Evolutionary conservation across 1,284 basidiomycete species (phyloP).

Genomic region (Flammula alnicola): DNA sequence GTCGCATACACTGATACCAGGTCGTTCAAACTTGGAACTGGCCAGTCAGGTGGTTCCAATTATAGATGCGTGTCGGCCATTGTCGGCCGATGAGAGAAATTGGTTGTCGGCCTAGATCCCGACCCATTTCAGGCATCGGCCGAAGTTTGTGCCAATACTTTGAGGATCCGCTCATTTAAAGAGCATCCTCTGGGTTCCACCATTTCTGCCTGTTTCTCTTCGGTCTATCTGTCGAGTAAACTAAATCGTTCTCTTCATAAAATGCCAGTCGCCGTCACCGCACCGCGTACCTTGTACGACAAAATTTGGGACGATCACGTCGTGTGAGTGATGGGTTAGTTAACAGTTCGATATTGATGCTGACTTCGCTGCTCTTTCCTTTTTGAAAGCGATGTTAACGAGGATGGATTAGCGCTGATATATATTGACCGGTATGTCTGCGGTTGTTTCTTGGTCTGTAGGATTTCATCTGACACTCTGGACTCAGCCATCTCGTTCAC

Average conservation of each 20-base stretch:
- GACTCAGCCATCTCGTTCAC: conserved; percentile 84
- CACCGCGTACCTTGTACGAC: conserved; percentile 89
- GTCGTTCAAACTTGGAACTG: no score
- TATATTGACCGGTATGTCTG: conserved; percentile 87
- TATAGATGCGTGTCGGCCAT: conserved; percentile 4
- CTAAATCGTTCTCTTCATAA: conserved; percentile 11
- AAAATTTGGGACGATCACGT: conserved; percentile 97
- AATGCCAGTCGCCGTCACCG: conserved; percentile 61
- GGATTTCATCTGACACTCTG: conserved; percentile 14
- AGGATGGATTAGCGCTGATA: conserved; percentile 85
- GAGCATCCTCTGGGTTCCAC: conserved; percentile 12
- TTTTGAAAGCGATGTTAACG: conserved; percentile 64
- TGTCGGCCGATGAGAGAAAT: conserved; percentile 18
- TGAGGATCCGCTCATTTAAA: conserved; percentile 24
- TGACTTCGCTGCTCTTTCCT: conserved; percentile 16
- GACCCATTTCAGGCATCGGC: conserved; percentile 26
- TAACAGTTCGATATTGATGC: conserved; percentile 9
- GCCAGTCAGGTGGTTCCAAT: background rate
- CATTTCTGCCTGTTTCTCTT: conserved; percentile 7
- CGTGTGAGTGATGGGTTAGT: conserved; percentile 59
- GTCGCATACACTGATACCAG: background rate
- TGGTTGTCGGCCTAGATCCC: conserved; percentile 24
- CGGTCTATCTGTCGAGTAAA: conserved; percentile 7
- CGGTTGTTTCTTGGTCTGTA: conserved; percentile 3
- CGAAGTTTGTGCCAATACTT: conserved; percentile 23